Percentiles rank a stretch among this genome's conserved stretches.
Conservation (phyloP, 257 asterid species). For the Nicotiana tomentosiformis region DNA sequence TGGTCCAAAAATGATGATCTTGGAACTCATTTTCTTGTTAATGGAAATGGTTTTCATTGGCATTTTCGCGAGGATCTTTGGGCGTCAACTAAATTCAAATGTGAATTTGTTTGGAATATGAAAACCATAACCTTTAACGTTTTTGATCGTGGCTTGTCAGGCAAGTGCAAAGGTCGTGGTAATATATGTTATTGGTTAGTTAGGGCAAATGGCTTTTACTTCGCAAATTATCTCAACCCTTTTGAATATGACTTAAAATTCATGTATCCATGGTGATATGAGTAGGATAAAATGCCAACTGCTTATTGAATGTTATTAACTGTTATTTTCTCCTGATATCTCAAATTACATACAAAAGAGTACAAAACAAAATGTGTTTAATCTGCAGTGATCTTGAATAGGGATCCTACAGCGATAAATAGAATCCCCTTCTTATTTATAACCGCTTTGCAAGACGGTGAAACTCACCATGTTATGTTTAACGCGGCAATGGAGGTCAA, state of each 20-base stretch:
- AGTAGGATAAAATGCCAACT: background rate
- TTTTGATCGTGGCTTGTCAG: background rate
- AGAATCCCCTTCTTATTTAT: no score
- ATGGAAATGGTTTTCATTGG: background rate
- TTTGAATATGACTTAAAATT: background rate
- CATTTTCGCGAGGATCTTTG: background rate
- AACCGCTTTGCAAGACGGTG: no score
- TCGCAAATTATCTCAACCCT: slow-evolving; percentile 2
- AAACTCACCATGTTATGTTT: no score
- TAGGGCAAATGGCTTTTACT: background rate
- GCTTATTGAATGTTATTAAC: background rate
- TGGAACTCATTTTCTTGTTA: background rate
- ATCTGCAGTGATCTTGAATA: no score
- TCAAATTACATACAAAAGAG: background rate
- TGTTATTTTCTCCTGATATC: background rate
- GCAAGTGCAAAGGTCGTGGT: background rate
- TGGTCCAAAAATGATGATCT: background rate
- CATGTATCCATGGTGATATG: background rate
- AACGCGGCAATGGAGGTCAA: no score
- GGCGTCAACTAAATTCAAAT: background rate
- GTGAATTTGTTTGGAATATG: background rate
- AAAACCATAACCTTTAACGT: background rate
- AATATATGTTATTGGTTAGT: background rate
- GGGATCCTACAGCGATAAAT: no score
- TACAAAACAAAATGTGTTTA: no score